Base-by-base conservation (phyloP, 1,139 yeast genomes). In the Magnusiomyces sp. region DNA sequence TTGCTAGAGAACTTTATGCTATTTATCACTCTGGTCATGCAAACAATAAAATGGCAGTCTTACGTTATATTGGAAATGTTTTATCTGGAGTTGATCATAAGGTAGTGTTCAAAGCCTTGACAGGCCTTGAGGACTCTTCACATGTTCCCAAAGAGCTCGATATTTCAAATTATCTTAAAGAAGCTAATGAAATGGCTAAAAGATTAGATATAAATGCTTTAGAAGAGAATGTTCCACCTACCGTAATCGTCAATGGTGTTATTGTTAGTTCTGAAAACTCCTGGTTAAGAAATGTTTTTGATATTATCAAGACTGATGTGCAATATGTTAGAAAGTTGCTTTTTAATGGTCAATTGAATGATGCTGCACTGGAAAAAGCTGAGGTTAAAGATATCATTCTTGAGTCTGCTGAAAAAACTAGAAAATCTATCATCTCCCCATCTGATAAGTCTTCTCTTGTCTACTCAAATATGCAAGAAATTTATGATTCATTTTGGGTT, bases 231-330 rank as follows among this genome's bases (percentile, higher is more conserved):
- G 52, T 50, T 2, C 62, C 66, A 1, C 81, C 90, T 0, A 67
- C 78, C 0, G 69, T 87, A 3, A 74, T 88, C 48, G 77, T 80
- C 40, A 86, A 92, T 64, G 97, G 97, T 42, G 79, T 82, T 2
- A 73, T 86, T 10, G 61, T 68, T 11, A 63, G 66, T 9, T 61
- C 72, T 36, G 53, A 67, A 36, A 72, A 70, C 19, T 63, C 66
- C 42, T 70, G 79, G 71, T 70, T 77, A 42, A 65, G 71, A 14
- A 63, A 63, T 2, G 65, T 64, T 7, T 59, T 67, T n/a, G 58
- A 58, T 2, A 52, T 58, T 10, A 67, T 74, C 44, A 58, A 62
- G 2, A 47, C 57, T 1, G 71, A 68, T 40, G 56, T 60, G 5
- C 62, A 60, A 4, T 49, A 54, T 13, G 50, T 71, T 23, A 58